Evolutionary conservation across 495 filamentous ascomycete genomes (phyloP), one percentile per base, ranked within the genome.

Genomic region (Geoglossum glabrum): DNA sequence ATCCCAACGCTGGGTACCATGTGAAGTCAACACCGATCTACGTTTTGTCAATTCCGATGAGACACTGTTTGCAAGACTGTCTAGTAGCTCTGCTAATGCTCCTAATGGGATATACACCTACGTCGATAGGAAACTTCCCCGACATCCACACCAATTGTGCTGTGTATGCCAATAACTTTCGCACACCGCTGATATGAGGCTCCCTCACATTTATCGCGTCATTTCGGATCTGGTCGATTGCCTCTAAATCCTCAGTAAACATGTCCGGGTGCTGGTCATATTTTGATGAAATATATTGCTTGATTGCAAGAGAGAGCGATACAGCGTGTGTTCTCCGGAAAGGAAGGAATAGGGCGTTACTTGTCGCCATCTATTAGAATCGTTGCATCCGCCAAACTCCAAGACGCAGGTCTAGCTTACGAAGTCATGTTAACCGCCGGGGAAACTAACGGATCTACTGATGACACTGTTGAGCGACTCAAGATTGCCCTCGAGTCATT

Each of bases 261-360:
- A 96, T 95, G 68, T 95, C 87, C 56, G 93, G 92, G 69, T 95
- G 92, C 67, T 98, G 92, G 70, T 97, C 92, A 84, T 98, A 98
- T 77, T 97, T 96, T 66, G 80, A 84, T 43, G 87, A 95, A 61
- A 98, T 98, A 72, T 98, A 97, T 65, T 94, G 86, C 61, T 86
- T 89, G 64, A 98, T 88, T 36, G 90, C 83, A 62, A 74, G 70
- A 36, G 87, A 84, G 38, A 97, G 75, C 58, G 81, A 82, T 55
- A 94, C 75, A 31, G 81, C 70, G 61, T 83, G 78, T 45, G 88
- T 88, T 62, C 80, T 84, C 60, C 92, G 88, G 70, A 98, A 98
- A 4, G 90, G 90, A 61, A 98, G 69, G 71, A 79, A 73, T 43
- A 72, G 64, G 54, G 74, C 71, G 56, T 74, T 73, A 54, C 71